Evolutionary conservation across 208 protist genomes (phyloP), one percentile per base, ranked within the genome.

Genomic region (Angomonas ambiguus): DNA sequence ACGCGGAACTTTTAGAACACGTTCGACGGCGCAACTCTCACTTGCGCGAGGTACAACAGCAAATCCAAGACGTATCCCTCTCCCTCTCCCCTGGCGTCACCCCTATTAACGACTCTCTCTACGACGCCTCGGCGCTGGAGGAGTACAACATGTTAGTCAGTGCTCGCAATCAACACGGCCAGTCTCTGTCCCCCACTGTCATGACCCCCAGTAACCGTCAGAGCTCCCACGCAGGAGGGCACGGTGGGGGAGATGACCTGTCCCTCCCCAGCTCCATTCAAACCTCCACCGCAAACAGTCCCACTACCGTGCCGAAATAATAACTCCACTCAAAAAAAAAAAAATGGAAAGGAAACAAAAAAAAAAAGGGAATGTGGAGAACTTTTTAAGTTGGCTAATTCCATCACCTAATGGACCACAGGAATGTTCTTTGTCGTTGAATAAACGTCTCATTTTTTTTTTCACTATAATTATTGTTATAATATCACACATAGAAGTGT

Each of bases 1-100:
- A 85, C 65, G 62, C 63, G 22, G 76, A 92, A 28, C 64, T 92
- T 34, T 66, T 89, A 8, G 79, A 73, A 63, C 80, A 83, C 62
- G 80, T 92, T n/a, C 72, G 73, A 0, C 42, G 78, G 20, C 71
- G 79, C 51, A 85, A 79, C 65, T 76, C 69, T 25, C 82, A 83
- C 6, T 62, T 92, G 6, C 76, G 78, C 16, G 74, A 77, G 45
- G 78, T 92, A 31, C 74, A 83, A 70, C 57, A 67, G 58, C 75
- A 82, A 66, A 31, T 86, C 5, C 61, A 66, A 2, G 58, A 77
- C 16, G 49, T 76, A 22, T 68, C 67, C 4, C 49, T 79, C 24
- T 42, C 53, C 24, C 28, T 35, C 22, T 22, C 45, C 45, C 45
- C 45, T n/a, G 45, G 45, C 20, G 45, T 53, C 8, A 53, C 45